Evolutionary conservation across 352 stramenopile species (phyloP).

Genomic region (Globisporangium echinulatum): DNA sequence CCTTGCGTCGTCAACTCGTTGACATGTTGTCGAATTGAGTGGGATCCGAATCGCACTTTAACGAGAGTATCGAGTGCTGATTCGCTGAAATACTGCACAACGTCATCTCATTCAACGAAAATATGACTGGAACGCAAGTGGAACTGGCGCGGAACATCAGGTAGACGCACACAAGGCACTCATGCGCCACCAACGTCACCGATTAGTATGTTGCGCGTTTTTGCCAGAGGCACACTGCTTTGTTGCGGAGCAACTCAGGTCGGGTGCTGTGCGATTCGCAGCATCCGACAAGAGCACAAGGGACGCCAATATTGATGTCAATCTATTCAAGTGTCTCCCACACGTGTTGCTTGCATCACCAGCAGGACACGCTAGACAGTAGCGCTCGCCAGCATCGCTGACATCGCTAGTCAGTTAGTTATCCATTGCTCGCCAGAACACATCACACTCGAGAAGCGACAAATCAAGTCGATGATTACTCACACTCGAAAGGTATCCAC

Average conservation of each 20-base stretch:
- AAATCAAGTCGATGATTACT: background rate
- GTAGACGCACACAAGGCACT: constrained; percentile 2
- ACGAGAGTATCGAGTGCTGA: background rate
- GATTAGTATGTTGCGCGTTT: background rate
- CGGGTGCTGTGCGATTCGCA: no score
- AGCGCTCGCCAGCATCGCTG: no score
- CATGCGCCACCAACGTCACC: background rate
- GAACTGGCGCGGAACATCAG: constrained; percentile 4
- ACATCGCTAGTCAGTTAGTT: no score
- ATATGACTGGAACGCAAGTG: background rate
- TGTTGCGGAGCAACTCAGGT: background rate
- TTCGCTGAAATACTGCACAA: constrained; percentile 2
- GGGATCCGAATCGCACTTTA: background rate
- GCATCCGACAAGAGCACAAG: no score
- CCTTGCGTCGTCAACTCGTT: no score
- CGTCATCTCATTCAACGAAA: background rate
- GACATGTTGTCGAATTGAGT: no score
- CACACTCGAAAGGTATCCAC: background rate
- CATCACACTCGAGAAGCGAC: background rate
- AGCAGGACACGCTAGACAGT: no score
- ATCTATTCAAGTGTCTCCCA: no score
- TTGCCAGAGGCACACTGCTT: background rate
- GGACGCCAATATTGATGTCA: no score
- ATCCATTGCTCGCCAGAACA: background rate
- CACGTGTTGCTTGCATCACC: no score